Conservation (phyloP, 2,329 filamentous ascomycete genomes). For the Chrysoporthe cubensis region DNA sequence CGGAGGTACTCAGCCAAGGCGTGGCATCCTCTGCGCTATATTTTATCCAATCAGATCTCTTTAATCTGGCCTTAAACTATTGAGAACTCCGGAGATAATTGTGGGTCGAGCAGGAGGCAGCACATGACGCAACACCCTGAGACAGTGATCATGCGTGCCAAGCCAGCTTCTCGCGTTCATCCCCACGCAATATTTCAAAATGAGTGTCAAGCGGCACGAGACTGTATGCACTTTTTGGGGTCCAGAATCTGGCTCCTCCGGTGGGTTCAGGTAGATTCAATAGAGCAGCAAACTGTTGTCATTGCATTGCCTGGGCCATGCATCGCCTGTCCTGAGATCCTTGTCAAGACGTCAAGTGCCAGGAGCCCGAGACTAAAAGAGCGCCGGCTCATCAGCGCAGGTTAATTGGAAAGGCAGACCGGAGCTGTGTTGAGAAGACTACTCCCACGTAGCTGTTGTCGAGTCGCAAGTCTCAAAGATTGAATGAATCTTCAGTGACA, state of each 20-base stretch:
- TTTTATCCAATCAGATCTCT: not conserved
- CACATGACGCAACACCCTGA: slow-evolving; percentile 1
- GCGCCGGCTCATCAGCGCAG: too few relatives aligned
- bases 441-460: too few relatives aligned
- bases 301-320: not conserved
- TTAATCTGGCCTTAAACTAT: rapidly evolving
- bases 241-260: not conserved
- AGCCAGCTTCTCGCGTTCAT: not conserved
- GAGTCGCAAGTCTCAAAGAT: too few relatives aligned
- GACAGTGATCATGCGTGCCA: not conserved
- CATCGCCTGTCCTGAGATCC: not conserved
- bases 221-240: not conserved
- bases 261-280: not conserved
- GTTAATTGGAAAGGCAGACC: too few relatives aligned
- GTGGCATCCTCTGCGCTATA: rapidly evolving
- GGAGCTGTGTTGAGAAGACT: too few relatives aligned
- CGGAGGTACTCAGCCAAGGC: not conserved
- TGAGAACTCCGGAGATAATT: not conserved
- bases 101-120: not conserved
- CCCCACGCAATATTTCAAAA: not conserved
- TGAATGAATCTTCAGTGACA: too few relatives aligned
- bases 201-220: not conserved
- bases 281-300: not conserved
- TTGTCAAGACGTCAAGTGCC: not conserved
- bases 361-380: not conserved